Evolutionary conservation across 768 basidiomycete genomes (phyloP).

Genomic region (Cystofilobasidium capitatum): DNA sequence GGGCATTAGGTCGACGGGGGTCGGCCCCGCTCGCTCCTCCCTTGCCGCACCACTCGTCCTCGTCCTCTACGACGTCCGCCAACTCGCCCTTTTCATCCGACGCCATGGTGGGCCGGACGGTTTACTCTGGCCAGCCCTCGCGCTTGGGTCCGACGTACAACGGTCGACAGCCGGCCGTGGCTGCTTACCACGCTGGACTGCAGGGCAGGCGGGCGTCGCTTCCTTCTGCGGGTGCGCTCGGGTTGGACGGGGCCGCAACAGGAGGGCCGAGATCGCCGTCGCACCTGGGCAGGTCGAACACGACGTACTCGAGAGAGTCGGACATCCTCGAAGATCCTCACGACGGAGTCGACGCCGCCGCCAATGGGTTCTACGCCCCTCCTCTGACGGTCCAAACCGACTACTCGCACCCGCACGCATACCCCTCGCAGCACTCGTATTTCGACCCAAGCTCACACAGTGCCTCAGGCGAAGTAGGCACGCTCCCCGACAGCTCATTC

Average conservation of each 20-base stretch:
- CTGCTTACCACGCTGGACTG: neutral
- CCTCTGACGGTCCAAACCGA: neutral
- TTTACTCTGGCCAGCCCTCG: too few species aligned
- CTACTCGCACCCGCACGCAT: neutral
- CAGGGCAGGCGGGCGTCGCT: neutral
- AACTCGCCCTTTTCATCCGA: constrained; percentile 1
- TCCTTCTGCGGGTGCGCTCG: too few species aligned
- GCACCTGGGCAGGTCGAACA: neutral
- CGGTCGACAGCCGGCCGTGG: neutral
- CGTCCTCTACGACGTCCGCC: neutral
- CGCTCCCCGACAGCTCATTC: constrained; percentile 11
- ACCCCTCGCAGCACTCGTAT: too few species aligned
- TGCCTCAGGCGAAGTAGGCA: neutral
- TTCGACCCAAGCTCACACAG: neutral
- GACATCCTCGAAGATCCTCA: neutral
- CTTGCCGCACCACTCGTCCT: neutral
- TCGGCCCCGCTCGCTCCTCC: neutral
- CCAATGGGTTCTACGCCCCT: neutral
- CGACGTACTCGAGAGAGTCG: too few species aligned
- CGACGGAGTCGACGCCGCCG: neutral
- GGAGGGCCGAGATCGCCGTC: neutral
- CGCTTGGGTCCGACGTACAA: too few species aligned
- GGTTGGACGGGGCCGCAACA: too few species aligned
- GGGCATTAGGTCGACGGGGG: neutral
- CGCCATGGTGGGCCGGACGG: too few species aligned